Evolutionary conservation across 768 basidiomycete species (phyloP).

Genomic region (Amanita rimosa): DNA sequence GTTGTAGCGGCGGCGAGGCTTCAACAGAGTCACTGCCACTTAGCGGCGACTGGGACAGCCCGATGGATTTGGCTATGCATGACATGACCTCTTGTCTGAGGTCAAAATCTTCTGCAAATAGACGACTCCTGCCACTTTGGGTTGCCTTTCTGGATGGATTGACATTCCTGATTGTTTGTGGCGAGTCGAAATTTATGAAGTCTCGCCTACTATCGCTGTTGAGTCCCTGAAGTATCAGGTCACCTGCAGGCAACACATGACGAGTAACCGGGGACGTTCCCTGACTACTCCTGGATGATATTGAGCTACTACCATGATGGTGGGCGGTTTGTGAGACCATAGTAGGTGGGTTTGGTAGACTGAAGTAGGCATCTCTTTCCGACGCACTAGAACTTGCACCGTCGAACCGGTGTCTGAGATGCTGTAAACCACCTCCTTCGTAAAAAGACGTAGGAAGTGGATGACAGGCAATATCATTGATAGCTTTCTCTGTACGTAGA

Average conservation of each 20-base stretch:
- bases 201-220: slow-evolving; percentile 37
- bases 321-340: slow-evolving; percentile 17
- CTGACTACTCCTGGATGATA: slow-evolving; percentile 10
- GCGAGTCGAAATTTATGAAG: slow-evolving; percentile 39
- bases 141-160: slow-evolving; percentile 14
- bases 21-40: slow-evolving; percentile 57
- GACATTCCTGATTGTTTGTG: slow-evolving; percentile 24
- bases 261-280: slow-evolving; percentile 21
- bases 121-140: slow-evolving; percentile 11
- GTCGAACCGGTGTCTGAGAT: slow-evolving; percentile 86
- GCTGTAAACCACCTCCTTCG: slow-evolving; percentile 81
- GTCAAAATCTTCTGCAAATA: slow-evolving; percentile 70
- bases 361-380: slow-evolving; percentile 53
- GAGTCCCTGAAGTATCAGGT: slow-evolving; percentile 48
- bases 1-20: slow-evolving; percentile 50
- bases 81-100: slow-evolving; percentile 96
- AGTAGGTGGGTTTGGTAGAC: slow-evolving; percentile 16
- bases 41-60: slow-evolving; percentile 77
- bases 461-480: slow-evolving; percentile 95
- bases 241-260: slow-evolving; percentile 64
- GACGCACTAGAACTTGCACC: slow-evolving; percentile 33
- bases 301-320: background rate
- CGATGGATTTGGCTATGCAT: slow-evolving; percentile 95
- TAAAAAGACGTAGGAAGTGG: slow-evolving; percentile 89
- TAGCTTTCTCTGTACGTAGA: slow-evolving; percentile 90